Base-by-base conservation (phyloP, 1,139 yeast genomes). In the Pichia sp. region DNA sequence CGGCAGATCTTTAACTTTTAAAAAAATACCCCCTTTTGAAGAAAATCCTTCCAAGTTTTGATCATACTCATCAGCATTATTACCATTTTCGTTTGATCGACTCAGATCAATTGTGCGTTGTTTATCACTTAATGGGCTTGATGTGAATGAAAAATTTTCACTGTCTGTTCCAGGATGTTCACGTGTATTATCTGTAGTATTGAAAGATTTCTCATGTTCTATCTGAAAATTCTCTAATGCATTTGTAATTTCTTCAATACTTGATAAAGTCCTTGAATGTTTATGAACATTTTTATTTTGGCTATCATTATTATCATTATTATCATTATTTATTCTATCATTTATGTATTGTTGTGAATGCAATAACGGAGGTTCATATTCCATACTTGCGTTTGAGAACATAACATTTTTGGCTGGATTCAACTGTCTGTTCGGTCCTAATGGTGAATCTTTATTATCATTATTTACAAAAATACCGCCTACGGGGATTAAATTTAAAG, bases 241-340 rank as follows among this genome's bases (percentile, higher is more conserved):
- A 38, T 37, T 46, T 8, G 48, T 46, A 6, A 48, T 48, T 20
- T 48, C 51, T 31, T 46, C 51, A n/a, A 48, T 43, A 39, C 51
- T 48, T 10, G 51, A 48, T 13, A 48, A 35, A 3, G 50, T 48
- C 26, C 48, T 44, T 18, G 50, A 42, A 34, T 48, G 51, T 23
- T 42, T 40, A 36, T 47, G 50, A 8, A 16, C 30, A 16, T 33
- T 35, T 10, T 20, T 14, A 26, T 21, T 26, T 2, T 6, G 5
- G 18, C 6, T 19, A 10, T 15, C 24, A n/a, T 15, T 7, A 24
- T 20, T 14, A 24, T 24, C 31, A 7, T 16, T 13, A n/a, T 14
- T 24, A 14, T 23, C 32, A n/a, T 27, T 21, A 10, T 35, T 27
- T 4, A n/a, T 29, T 24, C 9, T 7, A 9, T 22, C 24, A 22